Conservation (phyloP, 139 green algal genomes). For the Axilococcus clingmanii region DNA sequence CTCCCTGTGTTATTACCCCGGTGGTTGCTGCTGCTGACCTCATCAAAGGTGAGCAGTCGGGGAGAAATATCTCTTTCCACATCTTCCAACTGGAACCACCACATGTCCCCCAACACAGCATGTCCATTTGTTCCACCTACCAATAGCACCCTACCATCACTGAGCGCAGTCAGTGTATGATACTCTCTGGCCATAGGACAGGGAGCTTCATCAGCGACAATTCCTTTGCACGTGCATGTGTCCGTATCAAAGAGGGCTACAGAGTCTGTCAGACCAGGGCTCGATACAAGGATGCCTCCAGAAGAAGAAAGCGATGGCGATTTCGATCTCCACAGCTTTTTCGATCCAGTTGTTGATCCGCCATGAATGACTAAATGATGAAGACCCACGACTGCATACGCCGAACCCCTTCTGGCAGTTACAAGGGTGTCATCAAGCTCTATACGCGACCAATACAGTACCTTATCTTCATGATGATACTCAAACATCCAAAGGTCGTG, state of each 20-base stretch:
- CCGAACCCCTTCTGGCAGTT: too few species aligned
- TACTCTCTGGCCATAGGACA: constrained; percentile 54
- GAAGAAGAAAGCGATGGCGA: too few species aligned
- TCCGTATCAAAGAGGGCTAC: too few species aligned
- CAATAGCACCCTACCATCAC: constrained; percentile 44
- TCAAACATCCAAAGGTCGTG: constrained; percentile 57
- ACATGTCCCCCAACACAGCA: constrained; percentile 20
- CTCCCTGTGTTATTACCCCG: background rate
- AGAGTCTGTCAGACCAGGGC: too few species aligned
- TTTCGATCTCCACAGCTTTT: too few species aligned
- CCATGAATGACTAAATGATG: too few species aligned
- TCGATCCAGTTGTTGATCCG: too few species aligned
- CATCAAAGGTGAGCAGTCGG: background rate
- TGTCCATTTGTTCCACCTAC: constrained; percentile 35
- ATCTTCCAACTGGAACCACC: constrained; percentile 27
- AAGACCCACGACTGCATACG: too few species aligned
- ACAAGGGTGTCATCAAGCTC: too few species aligned
- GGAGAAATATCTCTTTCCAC: background rate
- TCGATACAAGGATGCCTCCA: too few species aligned
- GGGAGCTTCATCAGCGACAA: constrained; percentile 1
- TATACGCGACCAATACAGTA: too few species aligned
- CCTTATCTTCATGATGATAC: too few species aligned
- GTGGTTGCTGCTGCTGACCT: background rate
- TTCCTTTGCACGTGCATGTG: background rate
- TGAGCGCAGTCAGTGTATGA: constrained; percentile 45